Base-by-base conservation (phyloP, 75 land plant genomes). In the Pseudotsuga menziesii region DNA sequence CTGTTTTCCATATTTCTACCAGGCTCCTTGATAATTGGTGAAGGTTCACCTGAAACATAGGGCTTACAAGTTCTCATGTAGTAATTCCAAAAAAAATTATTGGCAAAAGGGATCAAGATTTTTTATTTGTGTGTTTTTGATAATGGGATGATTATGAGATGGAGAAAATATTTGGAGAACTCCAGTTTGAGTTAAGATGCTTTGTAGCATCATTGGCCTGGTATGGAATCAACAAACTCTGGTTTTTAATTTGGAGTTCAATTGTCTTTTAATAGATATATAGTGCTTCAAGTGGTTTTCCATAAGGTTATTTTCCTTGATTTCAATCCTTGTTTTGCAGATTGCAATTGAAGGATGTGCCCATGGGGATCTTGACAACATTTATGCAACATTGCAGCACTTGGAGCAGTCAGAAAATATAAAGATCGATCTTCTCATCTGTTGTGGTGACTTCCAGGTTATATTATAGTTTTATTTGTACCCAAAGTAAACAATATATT, bases 391-490 rank as follows among this genome's bases (percentile, higher is more conserved):
- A 22, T 81, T 96, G 72, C 73, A 77, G 74, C 84, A 86, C 60
- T 56, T 91, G 69, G 92, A 96, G 78, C 61, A 66, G 12, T 78
- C 35, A 9, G 88, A 91, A 80, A 90, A 88, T 54, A 88, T 81
- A 64, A 96, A 91, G 82, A 89, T 96, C 70, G 98, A 96, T 67
- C 94, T 96, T 32, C 94, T 96, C 55, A 78, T 96, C 57, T 96
- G 98, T 82, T 96, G 98, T 64, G 98, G 98, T 5, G 98, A 96
- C 76, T 96, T 96, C 72, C 98, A 96, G 94, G 98, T 94, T 5
- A 25, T 5, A 27, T 27, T 62, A 23, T 17, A 36, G 44, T 54
- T 56, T 70, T 73, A 26, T 19, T 2, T 73, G 27, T 23, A 14
- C 29, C 4, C 66, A 62, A 29, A 27, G 16, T 62, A 62, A 62